phyloP scores from a whole-genome alignment of 2,329 filamentous ascomycete genomes.

The Didymellaceae sp. region DNA sequence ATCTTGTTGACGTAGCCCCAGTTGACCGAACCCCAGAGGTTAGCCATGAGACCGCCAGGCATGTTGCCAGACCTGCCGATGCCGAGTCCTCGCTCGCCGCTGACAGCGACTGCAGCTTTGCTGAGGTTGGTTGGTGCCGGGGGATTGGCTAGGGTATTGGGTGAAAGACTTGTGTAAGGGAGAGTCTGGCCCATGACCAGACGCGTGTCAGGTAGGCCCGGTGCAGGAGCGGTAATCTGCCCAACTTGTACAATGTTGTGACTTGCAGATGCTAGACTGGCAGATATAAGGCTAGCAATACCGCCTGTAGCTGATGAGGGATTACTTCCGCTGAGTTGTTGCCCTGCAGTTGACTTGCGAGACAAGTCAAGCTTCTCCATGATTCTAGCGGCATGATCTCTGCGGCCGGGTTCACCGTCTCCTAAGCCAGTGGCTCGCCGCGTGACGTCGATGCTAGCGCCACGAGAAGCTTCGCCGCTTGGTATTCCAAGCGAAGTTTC shows the following conservation, averaged over 20 bases:
- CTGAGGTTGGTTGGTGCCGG: constrained; percentile 86
- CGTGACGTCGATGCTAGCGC: constrained; percentile 73
- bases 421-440: constrained; percentile 59
- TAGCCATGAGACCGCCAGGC: constrained; percentile 86
- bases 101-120: constrained; percentile 81
- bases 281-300: constrained; percentile 84
- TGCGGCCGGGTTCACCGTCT: constrained; percentile 74
- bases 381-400: constrained; percentile 84
- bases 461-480: constrained; percentile 64
- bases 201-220: constrained; percentile 46
- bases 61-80: constrained; percentile 69
- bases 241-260: constrained; percentile 77
- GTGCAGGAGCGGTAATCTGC: constrained; percentile 49
- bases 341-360: constrained; percentile 72
- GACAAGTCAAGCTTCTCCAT: constrained; percentile 93
- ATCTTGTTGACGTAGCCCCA: constrained; percentile 74
- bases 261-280: constrained; percentile 74
- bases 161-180: constrained; percentile 72
- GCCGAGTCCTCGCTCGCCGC: constrained; percentile 74
- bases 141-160: constrained; percentile 80
- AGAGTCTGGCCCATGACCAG: constrained; percentile 53
- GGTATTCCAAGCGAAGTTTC: constrained; percentile 68
- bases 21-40: constrained; percentile 89
- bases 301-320: constrained; percentile 63
- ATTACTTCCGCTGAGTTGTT: constrained; percentile 50